Percentiles rank a stretch among this genome's conserved stretches.
Conservation (phyloP, 2,329 filamentous ascomycete genomes). For the Zarea fungicola region DNA sequence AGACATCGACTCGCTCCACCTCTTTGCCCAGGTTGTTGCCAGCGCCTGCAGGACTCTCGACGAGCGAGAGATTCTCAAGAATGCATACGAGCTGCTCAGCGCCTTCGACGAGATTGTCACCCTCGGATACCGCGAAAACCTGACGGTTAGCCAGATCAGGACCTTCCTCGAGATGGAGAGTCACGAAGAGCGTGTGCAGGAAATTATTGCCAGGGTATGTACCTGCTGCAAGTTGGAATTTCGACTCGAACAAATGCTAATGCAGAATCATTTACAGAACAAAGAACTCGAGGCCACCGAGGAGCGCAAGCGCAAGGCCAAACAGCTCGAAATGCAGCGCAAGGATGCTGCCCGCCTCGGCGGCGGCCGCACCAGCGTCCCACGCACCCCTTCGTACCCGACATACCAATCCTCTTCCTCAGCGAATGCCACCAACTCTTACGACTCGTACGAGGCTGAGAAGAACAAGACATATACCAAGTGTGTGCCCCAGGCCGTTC, state of each 20-base stretch:
- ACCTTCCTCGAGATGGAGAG: slow-evolving; percentile 99
- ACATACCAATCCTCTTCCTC: slow-evolving; percentile 79
- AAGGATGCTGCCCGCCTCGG: slow-evolving; percentile 85
- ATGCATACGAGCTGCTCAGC: slow-evolving; percentile 92
- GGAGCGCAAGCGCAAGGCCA: slow-evolving; percentile 96
- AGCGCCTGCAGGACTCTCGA: slow-evolving; percentile 95
- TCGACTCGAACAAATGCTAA: slow-evolving; percentile 20
- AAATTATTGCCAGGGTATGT: slow-evolving; percentile 84
- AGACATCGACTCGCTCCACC: slow-evolving; percentile 96
- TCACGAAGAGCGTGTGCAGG: slow-evolving; percentile 97
- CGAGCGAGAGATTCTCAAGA: slow-evolving; percentile 89
- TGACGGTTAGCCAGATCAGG: slow-evolving; percentile 96
- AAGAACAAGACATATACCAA: slow-evolving; percentile 91
- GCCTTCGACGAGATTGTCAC: slow-evolving; percentile 98
- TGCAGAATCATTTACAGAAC: slow-evolving; percentile 54
- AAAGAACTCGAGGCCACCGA: slow-evolving; percentile 98
- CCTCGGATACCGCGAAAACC: slow-evolving; percentile 90
- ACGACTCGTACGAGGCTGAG: slow-evolving; percentile 92
- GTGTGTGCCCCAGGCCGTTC: slow-evolving; percentile 38
- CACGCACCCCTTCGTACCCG: slow-evolving; percentile 77
- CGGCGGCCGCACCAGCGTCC: slow-evolving; percentile 60
- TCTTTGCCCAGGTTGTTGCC: slow-evolving; percentile 95
- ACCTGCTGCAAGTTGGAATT: not conserved
- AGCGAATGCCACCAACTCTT: slow-evolving; percentile 70
- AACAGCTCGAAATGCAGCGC: slow-evolving; percentile 97